phyloP scores from a whole-genome alignment of 2,329 filamentous ascomycete genomes.

The Leptographium galeiforme region DNA sequence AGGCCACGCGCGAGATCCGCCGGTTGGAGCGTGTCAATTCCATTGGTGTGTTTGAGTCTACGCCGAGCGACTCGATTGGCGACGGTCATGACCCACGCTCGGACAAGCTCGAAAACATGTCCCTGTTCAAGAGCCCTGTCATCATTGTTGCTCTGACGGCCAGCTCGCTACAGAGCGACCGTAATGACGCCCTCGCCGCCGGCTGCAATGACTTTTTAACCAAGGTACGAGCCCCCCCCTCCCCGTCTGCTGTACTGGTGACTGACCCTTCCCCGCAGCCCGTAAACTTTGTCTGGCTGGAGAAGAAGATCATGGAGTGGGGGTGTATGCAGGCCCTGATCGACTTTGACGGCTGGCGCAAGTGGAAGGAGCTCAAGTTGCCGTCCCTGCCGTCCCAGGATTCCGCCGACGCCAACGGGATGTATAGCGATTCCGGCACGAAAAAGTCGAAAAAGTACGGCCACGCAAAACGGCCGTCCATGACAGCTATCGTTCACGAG shows the following conservation, averaged over 20 bases:
- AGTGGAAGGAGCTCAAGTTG: conserved; percentile 74
- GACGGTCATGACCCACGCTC: conserved; percentile 41
- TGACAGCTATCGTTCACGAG: background rate
- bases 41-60: conserved; percentile 80
- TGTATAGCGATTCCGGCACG: conserved; percentile 16
- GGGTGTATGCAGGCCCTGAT: conserved; percentile 99
- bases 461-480: conserved; percentile 4
- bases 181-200: conserved; percentile 85
- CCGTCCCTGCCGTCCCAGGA: background rate
- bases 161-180: conserved; percentile 85
- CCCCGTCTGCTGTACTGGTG: background rate
- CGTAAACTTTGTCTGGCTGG: conserved; percentile 93
- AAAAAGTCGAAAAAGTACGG: conserved; percentile 3
- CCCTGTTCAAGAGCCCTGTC: conserved; percentile 86
- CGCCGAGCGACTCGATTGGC: conserved; percentile 34
- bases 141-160: conserved; percentile 96
- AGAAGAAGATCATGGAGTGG: conserved; percentile 98
- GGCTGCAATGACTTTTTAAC: conserved; percentile 98
- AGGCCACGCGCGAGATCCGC: conserved; percentile 89
- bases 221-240: conserved; percentile 48
- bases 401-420: background rate
- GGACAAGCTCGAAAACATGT: conserved; percentile 53
- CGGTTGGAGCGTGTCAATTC: conserved; percentile 79
- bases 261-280: conserved; percentile 41
- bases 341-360: conserved; percentile 94